phyloP scores from a whole-genome alignment of 140 eudicot genomes.

The Ambrosia hybrid region DNA sequence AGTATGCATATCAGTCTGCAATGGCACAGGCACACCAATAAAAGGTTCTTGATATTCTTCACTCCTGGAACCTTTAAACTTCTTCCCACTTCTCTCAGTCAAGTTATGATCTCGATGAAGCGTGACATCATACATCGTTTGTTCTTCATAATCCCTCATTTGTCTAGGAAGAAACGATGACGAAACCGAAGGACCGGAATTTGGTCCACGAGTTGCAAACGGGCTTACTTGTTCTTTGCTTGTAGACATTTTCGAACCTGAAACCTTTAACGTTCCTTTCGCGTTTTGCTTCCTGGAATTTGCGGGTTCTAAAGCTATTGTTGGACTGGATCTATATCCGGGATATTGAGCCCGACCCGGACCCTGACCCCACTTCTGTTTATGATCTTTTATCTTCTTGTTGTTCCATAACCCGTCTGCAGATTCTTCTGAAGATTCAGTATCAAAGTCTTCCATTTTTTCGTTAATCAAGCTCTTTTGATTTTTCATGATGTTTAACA shows the following conservation, averaged over 20 bases:
- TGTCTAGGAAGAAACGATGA: constrained; percentile 26
- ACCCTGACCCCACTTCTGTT: constrained; percentile 46
- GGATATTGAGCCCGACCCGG: constrained; percentile 34
- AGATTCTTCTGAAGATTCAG: constrained; percentile 78
- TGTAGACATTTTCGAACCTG: constrained; percentile 45
- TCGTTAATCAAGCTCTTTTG: constrained; percentile 83
- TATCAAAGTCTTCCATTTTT: constrained; percentile 71
- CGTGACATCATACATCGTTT: constrained; percentile 57
- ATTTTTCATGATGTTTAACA: constrained; percentile 72
- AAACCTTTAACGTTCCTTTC: constrained; percentile 63
- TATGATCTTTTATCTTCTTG: constrained; percentile 48
- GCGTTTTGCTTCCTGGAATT: constrained; percentile 43
- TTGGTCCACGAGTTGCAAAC: constrained; percentile 37
- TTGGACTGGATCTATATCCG: constrained; percentile 40
- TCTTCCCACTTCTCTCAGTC: constrained; percentile 43
- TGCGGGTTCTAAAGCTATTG: constrained; percentile 47
- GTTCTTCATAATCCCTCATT: constrained; percentile 47
- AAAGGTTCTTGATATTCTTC: constrained; percentile 46
- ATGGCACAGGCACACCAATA: constrained; percentile 37
- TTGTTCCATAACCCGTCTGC: constrained; percentile 66
- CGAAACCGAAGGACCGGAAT: constrained; percentile 44
- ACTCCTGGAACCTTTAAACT: constrained; percentile 40
- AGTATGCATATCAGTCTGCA: constrained; percentile 42
- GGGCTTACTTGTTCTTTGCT: constrained; percentile 37
- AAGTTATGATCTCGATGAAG: constrained; percentile 51